Percentiles rank a stretch among this genome's conserved stretches.
phyloP scores from a whole-genome alignment of 2,329 filamentous ascomycete genomes.

The Lachnellula subtilissima region DNA sequence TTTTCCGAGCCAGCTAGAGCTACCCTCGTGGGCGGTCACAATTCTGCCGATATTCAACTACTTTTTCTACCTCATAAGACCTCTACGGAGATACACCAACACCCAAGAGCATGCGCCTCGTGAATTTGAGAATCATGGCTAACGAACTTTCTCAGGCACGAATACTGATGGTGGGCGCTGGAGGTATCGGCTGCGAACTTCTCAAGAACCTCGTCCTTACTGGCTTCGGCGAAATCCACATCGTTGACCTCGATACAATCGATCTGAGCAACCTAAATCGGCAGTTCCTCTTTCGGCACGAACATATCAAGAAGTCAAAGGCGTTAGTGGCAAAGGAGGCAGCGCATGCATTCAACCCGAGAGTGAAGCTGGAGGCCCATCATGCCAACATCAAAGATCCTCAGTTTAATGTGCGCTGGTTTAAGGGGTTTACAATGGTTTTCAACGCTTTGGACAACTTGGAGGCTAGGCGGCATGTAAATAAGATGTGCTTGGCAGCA shows the following conservation, averaged over 20 bases:
- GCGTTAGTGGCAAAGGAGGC: constrained; percentile 91
- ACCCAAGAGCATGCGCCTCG: constrained; percentile 2
- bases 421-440: constrained; percentile 73
- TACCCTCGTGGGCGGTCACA: too few species aligned
- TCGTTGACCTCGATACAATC: constrained; percentile 97
- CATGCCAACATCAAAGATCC: constrained; percentile 93
- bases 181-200: constrained; percentile 95
- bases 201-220: constrained; percentile 92
- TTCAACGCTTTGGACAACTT: constrained; percentile 98
- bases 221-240: constrained; percentile 87
- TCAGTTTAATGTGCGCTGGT: constrained; percentile 85
- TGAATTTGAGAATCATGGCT: constrained; percentile 25
- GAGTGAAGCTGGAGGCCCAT: constrained; percentile 78
- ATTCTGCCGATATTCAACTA: not conserved
- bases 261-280: constrained; percentile 96
- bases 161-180: constrained; percentile 90
- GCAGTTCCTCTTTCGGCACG: constrained; percentile 92
- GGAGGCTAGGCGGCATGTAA: constrained; percentile 89
- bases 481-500: constrained; percentile 93
- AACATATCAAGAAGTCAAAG: constrained; percentile 98
- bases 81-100: not conserved
- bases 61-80: not conserved
- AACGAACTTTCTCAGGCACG: constrained; percentile 57
- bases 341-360: constrained; percentile 84
- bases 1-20: not conserved